These are phyloP conservation scores for Beta vulgaris DNA, from an alignment of 148 eudicot genomes.

Conservation along the genomic window DNA sequence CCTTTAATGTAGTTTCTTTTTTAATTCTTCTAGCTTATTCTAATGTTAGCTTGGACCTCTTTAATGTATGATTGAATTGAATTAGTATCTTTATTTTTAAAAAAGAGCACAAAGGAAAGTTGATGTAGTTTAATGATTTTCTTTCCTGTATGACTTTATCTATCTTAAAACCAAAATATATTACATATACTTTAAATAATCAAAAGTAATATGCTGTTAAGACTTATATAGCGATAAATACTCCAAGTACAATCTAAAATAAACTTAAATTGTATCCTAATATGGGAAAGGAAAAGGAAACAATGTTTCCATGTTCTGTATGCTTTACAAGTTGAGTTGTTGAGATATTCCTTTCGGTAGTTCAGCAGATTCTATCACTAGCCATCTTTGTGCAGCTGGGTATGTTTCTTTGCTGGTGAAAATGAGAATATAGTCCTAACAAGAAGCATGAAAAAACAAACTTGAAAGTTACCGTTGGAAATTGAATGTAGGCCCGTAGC, in stretches of 20 bases:
- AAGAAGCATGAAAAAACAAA: background rate
- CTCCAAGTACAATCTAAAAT: constrained; percentile 12
- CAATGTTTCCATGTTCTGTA: constrained; percentile 1
- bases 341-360: constrained; percentile 28
- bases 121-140: constrained; percentile 10
- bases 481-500: background rate
- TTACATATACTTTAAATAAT: background rate
- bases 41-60: constrained; percentile 1
- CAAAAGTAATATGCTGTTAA: background rate
- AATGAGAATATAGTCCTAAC: background rate
- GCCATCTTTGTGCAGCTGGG: constrained; percentile 6
- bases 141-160: background rate
- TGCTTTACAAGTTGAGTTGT: constrained; percentile 23
- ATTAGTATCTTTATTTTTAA: background rate
- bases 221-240: background rate
- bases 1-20: background rate
- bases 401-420: background rate
- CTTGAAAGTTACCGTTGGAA: background rate
- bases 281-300: background rate
- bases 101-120: background rate
- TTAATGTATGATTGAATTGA: background rate
- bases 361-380: constrained; percentile 20
- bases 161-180: background rate
- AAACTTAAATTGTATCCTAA: background rate
- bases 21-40: background rate